Conservation (phyloP, 139 green algal genomes). For the Microglena sp. region DNA sequence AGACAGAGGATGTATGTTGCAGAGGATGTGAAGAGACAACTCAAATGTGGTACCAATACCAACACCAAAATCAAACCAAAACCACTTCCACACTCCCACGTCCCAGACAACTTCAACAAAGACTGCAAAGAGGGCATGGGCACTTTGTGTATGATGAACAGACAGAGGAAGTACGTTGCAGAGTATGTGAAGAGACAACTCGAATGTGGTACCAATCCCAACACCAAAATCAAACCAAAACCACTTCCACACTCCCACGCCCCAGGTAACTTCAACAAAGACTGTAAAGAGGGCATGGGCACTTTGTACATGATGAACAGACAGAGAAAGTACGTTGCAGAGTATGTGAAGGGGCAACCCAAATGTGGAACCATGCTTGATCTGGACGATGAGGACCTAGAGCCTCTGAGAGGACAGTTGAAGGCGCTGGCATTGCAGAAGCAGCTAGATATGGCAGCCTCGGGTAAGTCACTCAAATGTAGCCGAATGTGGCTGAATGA, state of each 20-base stretch:
- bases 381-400: constrained; percentile 41
- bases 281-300: constrained; percentile 47
- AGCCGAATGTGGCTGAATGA: too few relatives aligned
- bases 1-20: constrained; percentile 29
- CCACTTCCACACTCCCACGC: too few relatives aligned
- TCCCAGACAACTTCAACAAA: constrained; percentile 25
- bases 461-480: too few relatives aligned
- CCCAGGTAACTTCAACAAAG: constrained; percentile 27
- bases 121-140: constrained; percentile 48
- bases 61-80: too few relatives aligned
- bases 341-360: constrained; percentile 30
- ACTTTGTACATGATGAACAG: constrained; percentile 44
- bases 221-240: too few relatives aligned
- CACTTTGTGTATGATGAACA: constrained; percentile 42
- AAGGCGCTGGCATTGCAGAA: constrained; percentile 8
- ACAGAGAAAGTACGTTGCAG: constrained; percentile 30
- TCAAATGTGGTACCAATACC: too few relatives aligned
- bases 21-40: constrained; percentile 29
- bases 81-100: too few relatives aligned
- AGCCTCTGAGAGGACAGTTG: constrained; percentile 28
- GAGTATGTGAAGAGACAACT: constrained; percentile 31
- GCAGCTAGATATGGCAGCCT: constrained; percentile 20
- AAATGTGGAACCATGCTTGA: constrained; percentile 45
- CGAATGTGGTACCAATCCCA: too few relatives aligned
- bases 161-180: constrained; percentile 28